Base-by-base conservation (phyloP, 1,284 basidiomycete species). In the Cryptococcus depauperatus region DNA sequence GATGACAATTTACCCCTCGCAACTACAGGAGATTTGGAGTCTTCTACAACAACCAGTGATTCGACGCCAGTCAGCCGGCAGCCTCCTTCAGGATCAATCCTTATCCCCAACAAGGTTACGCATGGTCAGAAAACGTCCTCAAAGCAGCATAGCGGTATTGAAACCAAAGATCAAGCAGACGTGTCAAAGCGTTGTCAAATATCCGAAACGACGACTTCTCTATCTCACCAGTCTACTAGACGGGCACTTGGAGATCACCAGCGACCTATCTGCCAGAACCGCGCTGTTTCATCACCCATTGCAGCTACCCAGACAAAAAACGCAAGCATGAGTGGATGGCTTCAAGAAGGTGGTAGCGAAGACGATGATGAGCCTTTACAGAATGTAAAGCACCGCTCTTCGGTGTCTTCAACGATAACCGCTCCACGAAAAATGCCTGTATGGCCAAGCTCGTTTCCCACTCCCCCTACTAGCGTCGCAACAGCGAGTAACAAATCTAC, bases 361-460 rank as follows among this genome's bases (percentile, higher is more conserved):
- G 41, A 44, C 22, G 54, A 55, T 23, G 55, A 59, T 22, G 37
- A 47, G 34, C 46, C 58, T 14, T 40, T 59, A 4, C 33, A 46
- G 8, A 25, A 22, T 3, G 32, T 50, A 19, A 48, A 35, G 22
- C 25, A 28, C 26, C 38, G 40, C 26, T 35, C 50, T 19, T 53
- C 48, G 4, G 41, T 35, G 21, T 50, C 41, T n/a, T 38, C 39
- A 2, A 19, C 40, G 30, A 37, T 23, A 22, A 21, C 30, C 10
- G 23, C n/a, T 23, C 23, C 22, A 13, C 35, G 26, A 29, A 38
- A 38, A 21, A 22, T 32, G 4, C 28, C 34, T 2, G 18, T 5
- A 26, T 30, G 21, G 19, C 9, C 26, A 13, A 11, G 25, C 23
- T 4, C 14, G 22, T 23, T 41, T 3, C 38, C 30, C 21, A 35